Base-by-base conservation (phyloP, 768 basidiomycete species). In the Suillus decipiens region DNA sequence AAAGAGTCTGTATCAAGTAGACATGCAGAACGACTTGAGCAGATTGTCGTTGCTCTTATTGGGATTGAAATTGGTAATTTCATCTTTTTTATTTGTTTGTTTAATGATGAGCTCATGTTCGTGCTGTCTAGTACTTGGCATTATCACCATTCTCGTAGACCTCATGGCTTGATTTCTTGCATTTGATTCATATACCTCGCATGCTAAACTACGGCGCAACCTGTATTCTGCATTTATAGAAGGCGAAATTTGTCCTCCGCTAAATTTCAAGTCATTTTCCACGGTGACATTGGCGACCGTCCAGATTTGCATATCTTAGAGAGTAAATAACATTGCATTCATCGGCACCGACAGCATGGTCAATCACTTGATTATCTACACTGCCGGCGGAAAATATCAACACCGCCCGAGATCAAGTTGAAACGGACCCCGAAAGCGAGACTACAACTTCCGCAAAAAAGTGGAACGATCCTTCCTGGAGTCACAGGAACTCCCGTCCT, bases 1-100 rank as follows among this genome's bases (percentile, higher is more conserved):
- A 98, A 98, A 76, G 96, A 97, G 76, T 92, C 93, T 12, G 95
- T 96, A 31, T 93, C 93, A 33, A 94, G 89, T 67, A 87, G 88
- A 69, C 94, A 97, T 70, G 87, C 93, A 1, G 95, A 97, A 75
- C 85, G 93, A 31, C 82, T 97, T 9, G 95, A 97, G 75, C 92
- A 93, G 73, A 94, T 97, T 62, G 92, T 97, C 66, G 96, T 97
- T 65, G 88, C 86, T 57, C 80, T 97, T 61, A 96, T 97, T 72
- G 95, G 79, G 45, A 90, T 96, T 59, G 93, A 94, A 76, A 95
- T 95, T 61, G 84, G 91, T 92, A 63, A 60, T 77, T 39, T 24
- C 34, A 39, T 24, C 42, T 11, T 33, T 28, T 3, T 39, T 10
- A 3, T 48, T 34, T 10, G 19, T 45, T 53, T 17, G 7, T 31